Evolutionary conservation across 176 grass and related monocot genomes (phyloP), one percentile per base, ranked within the genome.

Genomic region (Aegilops tauschii): DNA sequence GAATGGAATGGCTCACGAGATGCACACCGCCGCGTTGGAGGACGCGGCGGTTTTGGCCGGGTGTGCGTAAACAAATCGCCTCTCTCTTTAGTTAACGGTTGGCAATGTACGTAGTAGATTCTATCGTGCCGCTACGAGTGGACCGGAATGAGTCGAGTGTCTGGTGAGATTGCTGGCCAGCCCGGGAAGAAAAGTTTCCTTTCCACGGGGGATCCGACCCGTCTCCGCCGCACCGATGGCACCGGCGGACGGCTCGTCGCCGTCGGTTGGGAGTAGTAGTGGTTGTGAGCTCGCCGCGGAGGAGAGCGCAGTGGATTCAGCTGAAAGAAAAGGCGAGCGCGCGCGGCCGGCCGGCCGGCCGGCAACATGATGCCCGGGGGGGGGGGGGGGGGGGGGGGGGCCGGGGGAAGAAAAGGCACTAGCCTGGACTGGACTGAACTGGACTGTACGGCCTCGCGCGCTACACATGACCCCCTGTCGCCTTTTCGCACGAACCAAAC

Each of bases 351-450:
- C 34, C 32, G 3, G 21, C 2, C 65, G 69, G 36, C 69, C 82
- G 49, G 78, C 83, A 86, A 28, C 88, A 82, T 82, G 83, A 82
- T 77, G 83, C 29, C 65, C 88, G 50, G 12, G 64, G 12, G 8
- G 8, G 23, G 23, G 23, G 23, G 23, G 23, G 23, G 50, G 12
- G 64, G 12, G 8, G 8, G 23, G 23, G 23, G 23, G 23, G 23
- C 0, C 40, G 84, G 23, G 3, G 72, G 18, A 0, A 2, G 2
- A 40, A 77, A 49, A 75, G 69, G 69, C 35, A 31, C 20, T 9
- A 3, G 42, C 50, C 50, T 54, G 50, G 50, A 54, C 50, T 18
- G 50, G 32, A 36, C 12, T 18, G 50, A 5, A 36, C 12, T 62
- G 11, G 52, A 17, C 70, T 11, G 59, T 47, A 77, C 63, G 23